Conservation (phyloP, 108 stramenopile species). For the Discostella pseudostelligera region DNA sequence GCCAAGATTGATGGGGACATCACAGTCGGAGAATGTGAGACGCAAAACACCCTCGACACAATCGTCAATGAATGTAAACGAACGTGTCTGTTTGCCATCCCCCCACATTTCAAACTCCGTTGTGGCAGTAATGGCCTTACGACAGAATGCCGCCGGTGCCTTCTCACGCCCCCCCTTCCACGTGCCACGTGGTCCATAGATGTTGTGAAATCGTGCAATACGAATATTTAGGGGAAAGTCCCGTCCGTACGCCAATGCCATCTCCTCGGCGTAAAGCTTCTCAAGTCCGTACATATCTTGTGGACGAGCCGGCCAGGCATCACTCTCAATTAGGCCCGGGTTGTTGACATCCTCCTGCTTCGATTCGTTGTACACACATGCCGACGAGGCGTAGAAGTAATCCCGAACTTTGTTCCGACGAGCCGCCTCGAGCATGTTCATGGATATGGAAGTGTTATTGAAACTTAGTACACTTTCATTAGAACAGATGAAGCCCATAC, state of each 20-base stretch:
- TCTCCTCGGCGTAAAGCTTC: conserved; percentile 99
- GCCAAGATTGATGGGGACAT: conserved; percentile 93
- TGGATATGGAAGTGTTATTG: conserved; percentile 99
- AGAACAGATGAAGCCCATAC: conserved; percentile 98
- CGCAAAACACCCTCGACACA: conserved; percentile 96
- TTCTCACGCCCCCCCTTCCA: conserved; percentile 99
- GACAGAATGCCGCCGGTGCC: conserved; percentile 99
- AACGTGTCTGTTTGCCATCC: conserved; percentile 97
- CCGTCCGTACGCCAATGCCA: conserved; percentile 96
- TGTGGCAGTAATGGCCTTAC: conserved; percentile 93
- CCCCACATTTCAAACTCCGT: conserved; percentile 96
- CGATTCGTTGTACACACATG: conserved; percentile 99
- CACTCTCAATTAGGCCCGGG: conserved; percentile 91
- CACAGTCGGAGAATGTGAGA: conserved; percentile 93
- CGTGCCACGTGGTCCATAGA: conserved; percentile 97
- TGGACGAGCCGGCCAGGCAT: conserved; percentile 99
- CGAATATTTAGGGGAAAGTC: conserved; percentile 95
- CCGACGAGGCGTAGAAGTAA: conserved; percentile 95
- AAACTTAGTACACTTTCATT: conserved; percentile 96
- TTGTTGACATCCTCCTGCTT: conserved; percentile 97
- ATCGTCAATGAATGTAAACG: conserved; percentile 98
- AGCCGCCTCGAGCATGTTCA: conserved; percentile 98
- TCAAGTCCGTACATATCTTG: conserved; percentile 99
- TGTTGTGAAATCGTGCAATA: conserved; percentile 96
- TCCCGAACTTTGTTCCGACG: conserved; percentile 84